Percentiles rank a stretch among this genome's conserved stretches.
phyloP scores from a whole-genome alignment of 2,329 filamentous ascomycete genomes.

The Dothiorella sarmentorum region DNA sequence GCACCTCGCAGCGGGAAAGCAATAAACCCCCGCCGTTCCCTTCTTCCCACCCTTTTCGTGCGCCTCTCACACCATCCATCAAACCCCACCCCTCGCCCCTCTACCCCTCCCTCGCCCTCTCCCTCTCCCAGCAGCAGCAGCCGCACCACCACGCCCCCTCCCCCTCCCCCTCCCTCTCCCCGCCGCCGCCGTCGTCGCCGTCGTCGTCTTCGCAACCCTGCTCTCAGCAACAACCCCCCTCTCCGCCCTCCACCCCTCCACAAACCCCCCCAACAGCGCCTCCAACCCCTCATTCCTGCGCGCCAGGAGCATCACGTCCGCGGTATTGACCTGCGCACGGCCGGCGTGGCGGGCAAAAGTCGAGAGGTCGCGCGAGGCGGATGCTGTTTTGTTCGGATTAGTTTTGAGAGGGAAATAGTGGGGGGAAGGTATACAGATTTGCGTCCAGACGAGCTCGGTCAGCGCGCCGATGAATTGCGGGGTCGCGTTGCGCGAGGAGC shows the following conservation, averaged over 20 bases:
- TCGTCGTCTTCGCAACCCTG: not conserved
- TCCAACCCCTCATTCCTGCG: constrained; percentile 84
- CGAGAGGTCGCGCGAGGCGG: constrained; percentile 58
- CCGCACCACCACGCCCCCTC: too few species aligned
- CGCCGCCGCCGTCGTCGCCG: not conserved
- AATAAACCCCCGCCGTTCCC: too few species aligned
- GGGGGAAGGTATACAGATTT: constrained; percentile 63
- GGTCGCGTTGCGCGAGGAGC: constrained; percentile 76
- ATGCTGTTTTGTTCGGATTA: not conserved
- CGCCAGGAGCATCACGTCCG: constrained; percentile 84
- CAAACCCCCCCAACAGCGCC: constrained; percentile 65
- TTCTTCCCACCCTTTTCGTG: not conserved
- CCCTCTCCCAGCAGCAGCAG: not conserved
- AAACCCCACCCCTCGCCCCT: not conserved
- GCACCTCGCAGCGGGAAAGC: not conserved
- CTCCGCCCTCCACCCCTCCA: constrained; percentile 49
- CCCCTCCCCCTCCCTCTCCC: not conserved
- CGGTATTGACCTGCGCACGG: constrained; percentile 72
- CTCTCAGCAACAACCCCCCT: constrained; percentile 22
- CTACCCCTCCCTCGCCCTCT: constrained; percentile 10
- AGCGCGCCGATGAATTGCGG: constrained; percentile 76
- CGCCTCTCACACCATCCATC: not conserved
- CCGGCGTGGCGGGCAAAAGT: constrained; percentile 67
- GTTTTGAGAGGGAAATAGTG: constrained; percentile 14
- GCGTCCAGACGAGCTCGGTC: constrained; percentile 82